A percentile compares a stretch with the other conserved stretches of the same genome.
These are phyloP conservation scores for Avena atlantica DNA, from an alignment of 176 grass and related monocot species.

Conservation along the genomic window DNA sequence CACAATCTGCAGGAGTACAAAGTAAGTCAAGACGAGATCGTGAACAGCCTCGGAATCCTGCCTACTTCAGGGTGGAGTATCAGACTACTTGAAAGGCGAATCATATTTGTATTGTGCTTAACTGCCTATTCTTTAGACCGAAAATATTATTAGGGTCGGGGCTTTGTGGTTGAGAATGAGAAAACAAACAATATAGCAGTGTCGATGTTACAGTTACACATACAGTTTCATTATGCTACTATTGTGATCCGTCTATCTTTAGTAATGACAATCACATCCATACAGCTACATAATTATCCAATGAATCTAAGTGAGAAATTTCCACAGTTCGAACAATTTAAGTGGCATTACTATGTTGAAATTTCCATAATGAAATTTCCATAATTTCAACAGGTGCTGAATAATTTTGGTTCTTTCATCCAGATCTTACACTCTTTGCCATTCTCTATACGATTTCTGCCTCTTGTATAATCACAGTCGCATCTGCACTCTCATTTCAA, in stretches of 20 bases:
- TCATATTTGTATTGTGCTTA: background rate
- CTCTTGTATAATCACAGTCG: background rate
- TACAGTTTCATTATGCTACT: background rate
- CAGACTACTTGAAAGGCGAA: slow-evolving; percentile 14
- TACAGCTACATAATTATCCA: background rate
- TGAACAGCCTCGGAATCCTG: background rate
- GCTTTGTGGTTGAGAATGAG: background rate
- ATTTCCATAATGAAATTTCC: background rate
- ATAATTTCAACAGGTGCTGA: background rate
- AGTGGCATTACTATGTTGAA: background rate
- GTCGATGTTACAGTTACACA: background rate
- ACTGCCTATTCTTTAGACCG: background rate
- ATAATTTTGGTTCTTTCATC: slow-evolving; percentile 1
- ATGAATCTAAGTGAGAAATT: background rate
- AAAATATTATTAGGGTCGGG: background rate
- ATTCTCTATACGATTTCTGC: background rate
- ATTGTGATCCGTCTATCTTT: background rate
- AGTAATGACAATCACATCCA: background rate
- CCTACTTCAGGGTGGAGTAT: slow-evolving; percentile 9
- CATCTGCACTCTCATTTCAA: background rate
- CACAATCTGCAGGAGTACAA: slow-evolving; percentile 51
- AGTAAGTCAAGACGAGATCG: slow-evolving; percentile 8
- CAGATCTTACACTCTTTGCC: background rate
- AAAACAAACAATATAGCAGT: background rate
- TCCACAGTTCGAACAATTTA: background rate